Evolutionary conservation across 2,329 filamentous ascomycete species (phyloP).

Genomic region (Ophiocordyceps camponoti-saundersi): DNA sequence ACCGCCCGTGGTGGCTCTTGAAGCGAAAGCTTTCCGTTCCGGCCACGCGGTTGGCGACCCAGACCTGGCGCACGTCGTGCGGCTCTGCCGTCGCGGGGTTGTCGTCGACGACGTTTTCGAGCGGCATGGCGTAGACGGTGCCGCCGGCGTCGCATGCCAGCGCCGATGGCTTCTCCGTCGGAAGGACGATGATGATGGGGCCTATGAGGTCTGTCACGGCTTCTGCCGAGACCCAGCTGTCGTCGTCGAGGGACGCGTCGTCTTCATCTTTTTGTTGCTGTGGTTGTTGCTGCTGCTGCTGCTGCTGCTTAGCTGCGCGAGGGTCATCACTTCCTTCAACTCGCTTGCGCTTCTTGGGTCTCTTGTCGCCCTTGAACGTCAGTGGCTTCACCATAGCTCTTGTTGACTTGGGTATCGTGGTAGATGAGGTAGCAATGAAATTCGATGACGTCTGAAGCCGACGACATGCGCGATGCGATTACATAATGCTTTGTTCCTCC

Average conservation of each 20-base stretch:
- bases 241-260: conserved; percentile 38
- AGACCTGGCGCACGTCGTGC: conserved; percentile 90
- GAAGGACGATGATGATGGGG: conserved; percentile 67
- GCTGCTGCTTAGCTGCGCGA: conserved; percentile 12
- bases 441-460: too few species aligned
- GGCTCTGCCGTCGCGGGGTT: conserved; percentile 79
- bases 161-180: conserved; percentile 55
- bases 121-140: conserved; percentile 61
- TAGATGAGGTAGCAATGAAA: background rate
- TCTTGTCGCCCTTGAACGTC: conserved; percentile 94
- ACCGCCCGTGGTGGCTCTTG: conserved; percentile 73
- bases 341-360: conserved; percentile 80
- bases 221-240: conserved; percentile 86
- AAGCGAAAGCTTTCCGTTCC: conserved; percentile 72
- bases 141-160: conserved; percentile 76
- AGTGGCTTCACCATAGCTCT: conserved; percentile 71
- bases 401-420: background rate
- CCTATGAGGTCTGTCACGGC: conserved; percentile 57
- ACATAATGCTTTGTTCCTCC: too few species aligned
- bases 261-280: conserved; percentile 8
- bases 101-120: conserved; percentile 80
- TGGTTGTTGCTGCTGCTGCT: conserved; percentile 6
- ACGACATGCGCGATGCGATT: too few species aligned
- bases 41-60: conserved; percentile 70
- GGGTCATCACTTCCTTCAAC: conserved; percentile 28